Evolutionary conservation across 495 filamentous ascomycete species (phyloP).

Genomic region (Cudoniella acicularis): DNA sequence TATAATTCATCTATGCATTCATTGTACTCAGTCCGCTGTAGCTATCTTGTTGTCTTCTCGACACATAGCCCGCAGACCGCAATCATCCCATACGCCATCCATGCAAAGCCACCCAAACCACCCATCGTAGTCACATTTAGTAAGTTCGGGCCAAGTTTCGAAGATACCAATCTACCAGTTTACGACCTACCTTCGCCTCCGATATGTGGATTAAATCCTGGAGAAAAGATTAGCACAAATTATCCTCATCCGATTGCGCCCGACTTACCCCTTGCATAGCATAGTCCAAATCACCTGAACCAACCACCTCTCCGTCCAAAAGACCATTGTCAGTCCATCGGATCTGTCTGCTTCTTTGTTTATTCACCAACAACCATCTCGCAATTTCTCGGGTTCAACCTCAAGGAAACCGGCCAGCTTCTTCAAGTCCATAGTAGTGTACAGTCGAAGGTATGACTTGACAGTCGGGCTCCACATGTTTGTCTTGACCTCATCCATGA

Average conservation of each 20-base stretch:
- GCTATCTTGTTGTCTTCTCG: conserved; percentile 1
- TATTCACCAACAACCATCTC: conserved; percentile 93
- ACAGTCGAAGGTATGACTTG: conserved; percentile 96
- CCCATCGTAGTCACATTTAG: conserved; percentile 34
- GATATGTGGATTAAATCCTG: conserved; percentile 95
- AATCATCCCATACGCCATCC: conserved; percentile 16
- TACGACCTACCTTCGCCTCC: conserved; percentile 95
- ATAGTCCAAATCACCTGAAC: conserved; percentile 91
- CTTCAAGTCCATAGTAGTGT: conserved; percentile 98
- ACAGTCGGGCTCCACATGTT: conserved; percentile 95
- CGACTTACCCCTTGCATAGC: conserved; percentile 81
- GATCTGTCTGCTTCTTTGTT: conserved; percentile 95
- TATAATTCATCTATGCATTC: not conserved
- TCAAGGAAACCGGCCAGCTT: conserved; percentile 97
- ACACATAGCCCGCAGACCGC: not conserved
- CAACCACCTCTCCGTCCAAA: conserved; percentile 87
- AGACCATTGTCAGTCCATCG: conserved; percentile 89
- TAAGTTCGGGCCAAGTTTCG: conserved; percentile 94
- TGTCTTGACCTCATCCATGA: conserved; percentile 98
- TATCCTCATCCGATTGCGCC: not conserved
- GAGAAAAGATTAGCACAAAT: conserved; percentile 9
- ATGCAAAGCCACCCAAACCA: conserved; percentile 19
- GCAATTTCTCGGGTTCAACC: conserved; percentile 85
- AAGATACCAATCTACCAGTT: conserved; percentile 98
- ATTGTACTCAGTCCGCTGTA: not conserved